Percentiles rank a stretch among this genome's conserved stretches.
phyloP scores from a whole-genome alignment of 345 rosid genomes.

The Euphorbia tirucalli region DNA sequence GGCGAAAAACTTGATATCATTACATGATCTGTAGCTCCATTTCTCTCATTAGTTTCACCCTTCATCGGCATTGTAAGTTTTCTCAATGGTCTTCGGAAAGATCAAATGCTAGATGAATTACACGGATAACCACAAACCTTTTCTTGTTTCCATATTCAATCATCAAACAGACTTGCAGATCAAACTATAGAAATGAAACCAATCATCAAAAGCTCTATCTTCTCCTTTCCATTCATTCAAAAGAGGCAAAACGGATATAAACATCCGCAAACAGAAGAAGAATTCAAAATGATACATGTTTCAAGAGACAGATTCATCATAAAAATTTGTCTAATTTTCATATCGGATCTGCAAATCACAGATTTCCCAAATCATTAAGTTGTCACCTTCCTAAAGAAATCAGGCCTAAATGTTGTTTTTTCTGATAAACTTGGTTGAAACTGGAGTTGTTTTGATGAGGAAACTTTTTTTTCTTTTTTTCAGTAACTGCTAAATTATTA shows the following conservation, averaged over 20 bases:
- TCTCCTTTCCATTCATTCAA: not conserved
- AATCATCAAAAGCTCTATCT: not conserved
- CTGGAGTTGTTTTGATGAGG: no score
- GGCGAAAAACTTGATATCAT: not conserved
- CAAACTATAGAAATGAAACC: not conserved
- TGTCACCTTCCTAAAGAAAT: no score
- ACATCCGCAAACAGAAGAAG: not conserved
- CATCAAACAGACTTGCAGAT: not conserved
- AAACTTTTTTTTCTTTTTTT: no score
- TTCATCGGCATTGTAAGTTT: constrained; percentile 1
- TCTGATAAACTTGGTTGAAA: no score
- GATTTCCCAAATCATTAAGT: no score
- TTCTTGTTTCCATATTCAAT: not conserved
- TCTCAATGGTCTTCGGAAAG: not conserved
- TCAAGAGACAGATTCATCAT: not conserved
- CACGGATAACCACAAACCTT: not conserved
- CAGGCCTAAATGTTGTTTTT: no score
- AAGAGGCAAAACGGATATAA: not conserved
- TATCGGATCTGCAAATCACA: not conserved
- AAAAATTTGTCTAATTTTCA: not conserved
- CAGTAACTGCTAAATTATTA: no score
- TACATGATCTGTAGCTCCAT: not conserved
- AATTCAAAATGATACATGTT: not conserved
- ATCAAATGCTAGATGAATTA: not conserved
- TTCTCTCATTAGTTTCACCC: constrained; percentile 15